These are phyloP conservation scores for Podospora anserina DNA, from an alignment of 495 filamentous ascomycete genomes.

Conservation along the genomic window DNA sequence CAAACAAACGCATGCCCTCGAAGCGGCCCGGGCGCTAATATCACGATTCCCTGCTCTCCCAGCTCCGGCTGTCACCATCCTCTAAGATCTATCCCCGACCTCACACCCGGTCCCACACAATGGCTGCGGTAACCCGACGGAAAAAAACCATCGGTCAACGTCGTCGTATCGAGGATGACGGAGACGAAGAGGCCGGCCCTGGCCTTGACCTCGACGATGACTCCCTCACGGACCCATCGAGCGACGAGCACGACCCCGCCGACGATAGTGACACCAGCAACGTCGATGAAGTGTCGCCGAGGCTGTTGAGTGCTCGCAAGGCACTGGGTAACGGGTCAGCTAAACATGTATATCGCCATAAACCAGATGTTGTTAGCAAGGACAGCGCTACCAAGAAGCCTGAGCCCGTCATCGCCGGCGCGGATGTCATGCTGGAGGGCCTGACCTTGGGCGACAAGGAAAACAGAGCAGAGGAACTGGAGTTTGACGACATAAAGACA, in stretches of 20 bases:
- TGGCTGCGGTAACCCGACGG: slow-evolving; percentile 49
- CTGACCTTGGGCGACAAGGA: slow-evolving; percentile 62
- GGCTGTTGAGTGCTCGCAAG: slow-evolving; percentile 40
- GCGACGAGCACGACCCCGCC: slow-evolving; percentile 71
- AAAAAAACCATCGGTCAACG: slow-evolving; percentile 73
- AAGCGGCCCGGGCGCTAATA: slow-evolving; percentile 19
- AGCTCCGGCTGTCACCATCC: slow-evolving; percentile 15
- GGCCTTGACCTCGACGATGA: slow-evolving; percentile 72
- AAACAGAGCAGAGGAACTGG: slow-evolving; percentile 53
- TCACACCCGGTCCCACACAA: slow-evolving; percentile 22
- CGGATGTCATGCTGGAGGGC: slow-evolving; percentile 85
- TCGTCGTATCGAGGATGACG: slow-evolving; percentile 75
- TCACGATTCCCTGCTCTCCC: slow-evolving; percentile 29
- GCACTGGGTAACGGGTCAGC: slow-evolving; percentile 37
- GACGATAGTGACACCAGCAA: slow-evolving; percentile 76
- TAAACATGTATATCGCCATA: slow-evolving; percentile 43
- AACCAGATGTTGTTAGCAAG: slow-evolving; percentile 29
- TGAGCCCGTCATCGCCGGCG: slow-evolving; percentile 56
- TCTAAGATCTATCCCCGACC: slow-evolving; percentile 14
- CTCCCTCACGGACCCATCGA: slow-evolving; percentile 79
- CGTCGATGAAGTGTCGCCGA: slow-evolving; percentile 57
- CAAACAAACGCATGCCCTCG: slow-evolving; percentile 27
- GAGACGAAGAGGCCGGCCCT: slow-evolving; percentile 66
- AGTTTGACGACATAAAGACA: slow-evolving; percentile 60
- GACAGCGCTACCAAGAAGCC: slow-evolving; percentile 40